Conservation (phyloP, 2,329 filamentous ascomycete species). For the Fusarium sp. region DNA sequence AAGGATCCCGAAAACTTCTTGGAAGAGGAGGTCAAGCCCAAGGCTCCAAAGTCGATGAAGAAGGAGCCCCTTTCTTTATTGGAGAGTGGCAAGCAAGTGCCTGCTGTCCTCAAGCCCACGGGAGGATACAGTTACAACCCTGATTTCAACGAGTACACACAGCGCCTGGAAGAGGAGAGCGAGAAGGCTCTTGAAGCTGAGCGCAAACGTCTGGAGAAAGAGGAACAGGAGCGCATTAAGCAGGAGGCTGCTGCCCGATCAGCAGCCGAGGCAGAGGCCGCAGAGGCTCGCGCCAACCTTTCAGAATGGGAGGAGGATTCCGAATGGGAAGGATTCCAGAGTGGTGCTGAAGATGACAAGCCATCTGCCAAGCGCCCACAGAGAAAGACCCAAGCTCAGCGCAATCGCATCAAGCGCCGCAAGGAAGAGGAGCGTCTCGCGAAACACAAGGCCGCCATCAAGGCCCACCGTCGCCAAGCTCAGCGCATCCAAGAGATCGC, state of each 20-base stretch:
- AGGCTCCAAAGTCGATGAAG: conserved; percentile 80
- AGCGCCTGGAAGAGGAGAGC: conserved; percentile 78
- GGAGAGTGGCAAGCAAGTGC: conserved; percentile 82
- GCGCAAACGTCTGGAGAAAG: conserved; percentile 75
- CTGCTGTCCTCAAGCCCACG: conserved; percentile 81
- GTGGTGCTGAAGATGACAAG: conserved; percentile 77
- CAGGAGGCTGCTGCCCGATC: conserved; percentile 76
- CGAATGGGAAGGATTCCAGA: conserved; percentile 91
- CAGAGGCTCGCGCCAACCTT: conserved; percentile 72
- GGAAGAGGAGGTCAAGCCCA: conserved; percentile 72
- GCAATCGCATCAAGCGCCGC: conserved; percentile 87
- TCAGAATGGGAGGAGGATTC: conserved; percentile 87
- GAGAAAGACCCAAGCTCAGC: conserved; percentile 86
- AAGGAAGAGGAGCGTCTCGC: conserved; percentile 86
- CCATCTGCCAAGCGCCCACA: conserved; percentile 75
- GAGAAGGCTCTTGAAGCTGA: conserved; percentile 84
- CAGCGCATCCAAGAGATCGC: conserved; percentile 78
- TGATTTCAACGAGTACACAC: conserved; percentile 85
- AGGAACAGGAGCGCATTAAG: conserved; percentile 74
- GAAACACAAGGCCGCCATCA: conserved; percentile 81
- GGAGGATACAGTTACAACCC: conserved; percentile 96
- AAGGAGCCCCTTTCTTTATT: conserved; percentile 83
- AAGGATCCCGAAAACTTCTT: conserved; percentile 66
- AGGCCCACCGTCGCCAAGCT: conserved; percentile 77
- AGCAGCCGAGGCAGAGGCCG: conserved; percentile 79